Evolutionary conservation across 768 basidiomycete genomes (phyloP).

Genomic region (Podaxis carcinomalis): DNA sequence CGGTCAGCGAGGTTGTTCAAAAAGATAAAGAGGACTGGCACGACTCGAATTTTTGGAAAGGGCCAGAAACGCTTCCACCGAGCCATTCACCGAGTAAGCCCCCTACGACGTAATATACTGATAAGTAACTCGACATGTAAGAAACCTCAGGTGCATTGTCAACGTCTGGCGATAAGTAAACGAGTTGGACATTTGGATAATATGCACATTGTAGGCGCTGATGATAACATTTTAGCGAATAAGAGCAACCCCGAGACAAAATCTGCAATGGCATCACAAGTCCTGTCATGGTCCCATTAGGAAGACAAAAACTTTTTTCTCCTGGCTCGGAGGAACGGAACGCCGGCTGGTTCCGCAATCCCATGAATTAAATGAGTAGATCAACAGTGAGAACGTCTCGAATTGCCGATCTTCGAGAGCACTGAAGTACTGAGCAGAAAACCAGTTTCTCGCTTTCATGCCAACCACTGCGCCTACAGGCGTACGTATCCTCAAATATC

Average conservation of each 20-base stretch:
- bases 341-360: slow-evolving; percentile 28
- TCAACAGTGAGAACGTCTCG: not conserved
- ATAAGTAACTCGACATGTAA: slow-evolving; percentile 15
- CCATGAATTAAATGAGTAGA: not conserved
- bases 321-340: slow-evolving; percentile 35
- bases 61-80: slow-evolving; percentile 36
- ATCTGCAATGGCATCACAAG: slow-evolving; percentile 5
- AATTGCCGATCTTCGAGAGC: not conserved
- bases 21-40: slow-evolving; percentile 17
- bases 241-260: not conserved
- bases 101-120: slow-evolving; percentile 26
- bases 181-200: not conserved
- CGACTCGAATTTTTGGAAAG: slow-evolving; percentile 19
- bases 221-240: not conserved
- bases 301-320: slow-evolving; percentile 42
- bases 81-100: slow-evolving; percentile 57
- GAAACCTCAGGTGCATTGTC: not conserved
- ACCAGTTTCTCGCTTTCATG: not conserved
- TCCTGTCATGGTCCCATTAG: not conserved
- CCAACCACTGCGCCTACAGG: not conserved
- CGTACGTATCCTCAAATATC: not conserved
- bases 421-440: not conserved
- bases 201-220: not conserved
- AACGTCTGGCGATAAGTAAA: not conserved
- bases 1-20: slow-evolving; percentile 9